Base-by-base conservation (phyloP, 2,329 filamentous ascomycete species). In the Rhynchosporium secalis region DNA sequence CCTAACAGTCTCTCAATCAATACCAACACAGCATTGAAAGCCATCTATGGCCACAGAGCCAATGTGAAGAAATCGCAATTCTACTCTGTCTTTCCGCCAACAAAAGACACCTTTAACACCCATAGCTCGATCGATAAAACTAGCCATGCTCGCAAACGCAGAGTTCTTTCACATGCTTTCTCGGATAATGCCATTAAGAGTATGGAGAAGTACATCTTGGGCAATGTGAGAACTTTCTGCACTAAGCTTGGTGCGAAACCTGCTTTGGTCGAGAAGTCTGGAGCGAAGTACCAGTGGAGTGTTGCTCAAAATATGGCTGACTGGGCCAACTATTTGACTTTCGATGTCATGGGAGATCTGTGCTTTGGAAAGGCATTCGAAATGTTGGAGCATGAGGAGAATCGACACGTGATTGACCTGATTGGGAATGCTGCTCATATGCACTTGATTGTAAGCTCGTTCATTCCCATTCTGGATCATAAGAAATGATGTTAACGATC, bases 1-100 rank as follows among this genome's bases (percentile, higher is more conserved):
- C 91, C 91, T 49, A 91, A 92, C 75, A 85, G 84, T 64, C 78
- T 96, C 47, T 91, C 87, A 0, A 85, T 96, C 78, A 94, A 95
- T 79, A 87, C 86, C 60, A 83, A 83, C 64, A 81, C 82, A 7
- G 88, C 89, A 0, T 78, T 91, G 62, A 85, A 85, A 73, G 82
- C 86, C 20, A 87, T 89, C 65, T 87, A 88, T 75, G 84, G 86
- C 66, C 85, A 86, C 77, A 79, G 79, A 55, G 75, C 83, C 72
- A 87, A 87, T 64, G 84, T 88, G 36, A 78, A 81, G 75, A 91
- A 91, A 76, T 82, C 87, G 46, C 81, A 86, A 68, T 91, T 91
- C 77, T 91, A 91, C 77, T 83, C 89, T 67, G 86, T 86, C 46
- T 91, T 90, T 72, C 86, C 86, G 1, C 86, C 89, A 61, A 88